These are phyloP conservation scores for Rhizopus stolonifer DNA, from an alignment of 371 early-diverging fungal genomes.

Conservation along the genomic window DNA sequence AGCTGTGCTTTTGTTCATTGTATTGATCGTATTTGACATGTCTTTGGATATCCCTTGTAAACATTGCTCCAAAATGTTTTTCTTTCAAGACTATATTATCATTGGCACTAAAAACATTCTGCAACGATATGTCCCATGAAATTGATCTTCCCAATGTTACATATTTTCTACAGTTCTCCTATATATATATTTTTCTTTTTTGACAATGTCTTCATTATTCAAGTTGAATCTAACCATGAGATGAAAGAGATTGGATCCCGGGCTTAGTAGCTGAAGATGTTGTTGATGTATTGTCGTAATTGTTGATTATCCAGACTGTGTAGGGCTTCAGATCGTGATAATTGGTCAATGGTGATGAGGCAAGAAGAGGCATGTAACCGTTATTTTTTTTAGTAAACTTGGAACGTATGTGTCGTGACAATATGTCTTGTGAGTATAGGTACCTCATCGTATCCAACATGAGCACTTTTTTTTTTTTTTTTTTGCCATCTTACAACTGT, in stretches of 20 bases:
- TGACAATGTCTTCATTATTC: constrained; percentile 1
- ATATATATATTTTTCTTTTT: background rate
- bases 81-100: background rate
- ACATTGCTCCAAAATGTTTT: constrained; percentile 3
- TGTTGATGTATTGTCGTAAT: constrained; percentile 2
- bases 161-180: background rate
- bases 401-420: background rate
- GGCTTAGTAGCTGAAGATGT: background rate
- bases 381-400: constrained; percentile 2
- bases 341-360: background rate
- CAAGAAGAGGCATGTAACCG: background rate
- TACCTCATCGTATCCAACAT: background rate
- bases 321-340: background rate
- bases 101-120: constrained; percentile 1
- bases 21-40: constrained; percentile 1
- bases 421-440: background rate
- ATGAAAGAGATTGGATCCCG: constrained; percentile 2
- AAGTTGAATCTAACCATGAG: background rate
- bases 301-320: constrained; percentile 1
- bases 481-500: background rate
- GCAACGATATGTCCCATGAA: background rate
- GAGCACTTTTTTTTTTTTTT: background rate
- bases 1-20: background rate
- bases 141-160: constrained; percentile 1
- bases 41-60: background rate